A percentile compares a stretch with the other conserved stretches of the same genome.
Conservation (phyloP, 208 protist genomes). For the Blastocrithidia nonstop region DNA sequence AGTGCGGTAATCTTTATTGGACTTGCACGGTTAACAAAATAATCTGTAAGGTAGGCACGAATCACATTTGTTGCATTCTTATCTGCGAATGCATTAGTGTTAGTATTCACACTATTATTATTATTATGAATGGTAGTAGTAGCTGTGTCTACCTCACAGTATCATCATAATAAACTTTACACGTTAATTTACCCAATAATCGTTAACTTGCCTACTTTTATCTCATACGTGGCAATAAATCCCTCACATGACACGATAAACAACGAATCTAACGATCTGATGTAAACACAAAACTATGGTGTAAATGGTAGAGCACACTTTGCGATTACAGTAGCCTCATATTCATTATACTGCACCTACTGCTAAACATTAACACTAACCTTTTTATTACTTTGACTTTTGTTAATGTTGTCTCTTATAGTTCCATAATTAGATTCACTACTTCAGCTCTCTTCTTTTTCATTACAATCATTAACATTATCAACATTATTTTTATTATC, state of each 20-base stretch:
- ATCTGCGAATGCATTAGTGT: too few species aligned
- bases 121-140: too few species aligned
- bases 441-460: too few species aligned
- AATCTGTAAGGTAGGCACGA: too few species aligned
- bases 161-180: conserved; percentile 3
- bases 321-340: too few species aligned
- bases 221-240: conserved; percentile 34
- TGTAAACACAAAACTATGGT: conserved; percentile 45
- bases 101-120: too few species aligned
- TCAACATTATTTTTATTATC: too few species aligned
- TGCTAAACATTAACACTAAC: background rate
- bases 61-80: too few species aligned
- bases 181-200: conserved; percentile 19
- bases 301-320: conserved; percentile 61
- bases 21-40: background rate
- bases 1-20: conserved; percentile 20
- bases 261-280: conserved; percentile 30
- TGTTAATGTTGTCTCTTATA: background rate
- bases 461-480: too few species aligned
- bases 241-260: conserved; percentile 48
- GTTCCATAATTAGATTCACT: too few species aligned
- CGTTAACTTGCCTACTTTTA: conserved; percentile 19
- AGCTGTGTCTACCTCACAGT: background rate
- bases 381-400: background rate
- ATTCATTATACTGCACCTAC: conserved; percentile 3